Conservation (phyloP, 108 stramenopile species). For the Poteriospumella lacustris region DNA sequence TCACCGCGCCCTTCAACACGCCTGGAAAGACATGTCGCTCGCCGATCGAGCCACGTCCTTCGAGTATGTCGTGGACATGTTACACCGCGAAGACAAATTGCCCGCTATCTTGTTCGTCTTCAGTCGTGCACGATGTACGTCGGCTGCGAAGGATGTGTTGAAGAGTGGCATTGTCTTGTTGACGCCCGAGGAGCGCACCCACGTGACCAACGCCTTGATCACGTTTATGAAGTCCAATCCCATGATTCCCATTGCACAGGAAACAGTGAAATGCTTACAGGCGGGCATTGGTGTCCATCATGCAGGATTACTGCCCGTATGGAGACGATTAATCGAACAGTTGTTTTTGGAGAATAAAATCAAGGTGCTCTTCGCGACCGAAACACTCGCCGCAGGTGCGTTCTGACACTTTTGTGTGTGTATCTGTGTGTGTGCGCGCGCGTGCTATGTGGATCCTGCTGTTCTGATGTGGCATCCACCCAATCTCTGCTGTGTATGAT, state of each 20-base stretch:
- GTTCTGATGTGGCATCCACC: slow-evolving; percentile 57
- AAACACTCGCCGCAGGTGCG: slow-evolving; percentile 87
- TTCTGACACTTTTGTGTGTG: too few relatives aligned
- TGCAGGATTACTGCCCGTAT: slow-evolving; percentile 79
- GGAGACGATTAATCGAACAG: slow-evolving; percentile 80
- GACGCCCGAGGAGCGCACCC: slow-evolving; percentile 49
- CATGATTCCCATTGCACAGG: slow-evolving; percentile 65
- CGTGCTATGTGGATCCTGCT: too few relatives aligned
- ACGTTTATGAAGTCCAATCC: slow-evolving; percentile 68
- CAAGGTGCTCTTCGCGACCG: slow-evolving; percentile 86
- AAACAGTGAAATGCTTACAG: slow-evolving; percentile 55
- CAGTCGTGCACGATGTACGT: slow-evolving; percentile 76
- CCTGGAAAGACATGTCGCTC: too few relatives aligned
- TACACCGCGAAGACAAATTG: slow-evolving; percentile 63
- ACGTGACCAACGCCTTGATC: slow-evolving; percentile 60
- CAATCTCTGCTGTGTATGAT: not conserved
- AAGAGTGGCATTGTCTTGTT: slow-evolving; percentile 54
- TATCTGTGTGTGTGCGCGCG: too few relatives aligned
- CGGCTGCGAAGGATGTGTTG: slow-evolving; percentile 58
- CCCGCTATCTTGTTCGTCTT: slow-evolving; percentile 92
- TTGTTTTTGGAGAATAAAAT: slow-evolving; percentile 71
- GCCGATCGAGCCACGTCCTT: too few relatives aligned
- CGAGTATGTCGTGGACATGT: slow-evolving; percentile 59
- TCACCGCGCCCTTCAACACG: too few relatives aligned
- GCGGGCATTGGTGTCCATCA: slow-evolving; percentile 81